phyloP scores from a whole-genome alignment of 2,329 filamentous ascomycete genomes.

The Bipolaris oryzae region DNA sequence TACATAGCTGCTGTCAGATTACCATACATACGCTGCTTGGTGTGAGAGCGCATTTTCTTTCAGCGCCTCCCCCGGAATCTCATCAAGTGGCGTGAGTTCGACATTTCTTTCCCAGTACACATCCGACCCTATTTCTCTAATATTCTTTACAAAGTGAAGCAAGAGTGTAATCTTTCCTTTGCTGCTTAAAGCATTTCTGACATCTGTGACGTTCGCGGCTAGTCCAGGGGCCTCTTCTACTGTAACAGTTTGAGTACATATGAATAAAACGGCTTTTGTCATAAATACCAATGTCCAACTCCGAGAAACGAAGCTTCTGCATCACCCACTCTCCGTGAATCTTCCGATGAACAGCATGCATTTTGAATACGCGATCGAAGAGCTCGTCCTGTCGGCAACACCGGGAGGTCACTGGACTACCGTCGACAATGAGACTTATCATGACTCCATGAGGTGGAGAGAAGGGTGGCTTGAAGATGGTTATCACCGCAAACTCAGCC shows the following conservation, averaged over 20 bases:
- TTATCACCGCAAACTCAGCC: slow-evolving; percentile 4
- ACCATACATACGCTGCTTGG: slow-evolving; percentile 13
- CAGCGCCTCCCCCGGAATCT: slow-evolving; percentile 15
- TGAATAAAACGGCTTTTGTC: too few species aligned
- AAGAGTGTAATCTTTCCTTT: too few species aligned
- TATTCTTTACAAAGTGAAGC: too few species aligned
- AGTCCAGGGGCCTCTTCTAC: too few species aligned
- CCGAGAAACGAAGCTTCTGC: not conserved
- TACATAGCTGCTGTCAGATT: not conserved
- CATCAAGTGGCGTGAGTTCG: not conserved
- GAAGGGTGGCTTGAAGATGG: slow-evolving; percentile 1
- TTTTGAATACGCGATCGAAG: not conserved
- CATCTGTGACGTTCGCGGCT: too few species aligned
- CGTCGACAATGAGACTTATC: not conserved
- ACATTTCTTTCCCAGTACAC: not conserved
- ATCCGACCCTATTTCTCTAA: too few species aligned
- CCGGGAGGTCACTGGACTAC: not conserved
- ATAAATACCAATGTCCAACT: too few species aligned
- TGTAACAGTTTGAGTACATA: too few species aligned
- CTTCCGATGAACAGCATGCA: not conserved
- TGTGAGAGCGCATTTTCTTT: slow-evolving; percentile 19
- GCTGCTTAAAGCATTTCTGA: too few species aligned
- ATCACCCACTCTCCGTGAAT: not conserved
- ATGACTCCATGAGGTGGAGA: not conserved
- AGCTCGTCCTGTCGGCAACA: not conserved